phyloP scores from a whole-genome alignment of 2,329 filamentous ascomycete species.

The Hypomyces rosellus region DNA sequence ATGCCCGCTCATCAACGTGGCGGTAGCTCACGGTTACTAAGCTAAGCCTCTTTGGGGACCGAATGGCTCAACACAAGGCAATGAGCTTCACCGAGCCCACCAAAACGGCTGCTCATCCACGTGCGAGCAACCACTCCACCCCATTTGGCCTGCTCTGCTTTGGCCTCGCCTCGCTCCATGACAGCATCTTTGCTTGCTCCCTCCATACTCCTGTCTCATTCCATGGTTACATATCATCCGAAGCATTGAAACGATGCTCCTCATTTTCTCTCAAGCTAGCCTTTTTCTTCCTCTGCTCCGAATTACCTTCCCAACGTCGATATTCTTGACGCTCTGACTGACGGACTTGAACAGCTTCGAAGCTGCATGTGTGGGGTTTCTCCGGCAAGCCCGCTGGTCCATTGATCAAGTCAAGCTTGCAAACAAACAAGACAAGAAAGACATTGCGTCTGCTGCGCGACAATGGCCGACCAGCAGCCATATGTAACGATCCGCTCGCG shows the following conservation, averaged over 20 bases:
- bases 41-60: conserved; percentile 18
- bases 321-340: not conserved
- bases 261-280: conserved; percentile 3
- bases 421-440: no score
- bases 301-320: no score
- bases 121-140: conserved; percentile 4
- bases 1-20: not conserved
- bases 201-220: not conserved
- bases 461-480: conserved; percentile 39
- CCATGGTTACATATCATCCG: conserved; percentile 1
- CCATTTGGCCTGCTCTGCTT: not conserved
- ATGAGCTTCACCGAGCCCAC: conserved; percentile 5
- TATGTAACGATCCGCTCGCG: conserved; percentile 50
- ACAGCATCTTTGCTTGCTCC: conserved; percentile 3
- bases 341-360: not conserved
- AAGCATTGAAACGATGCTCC: not conserved
- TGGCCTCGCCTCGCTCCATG: not conserved
- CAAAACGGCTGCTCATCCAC: conserved; percentile 6
- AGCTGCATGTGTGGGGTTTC: no score
- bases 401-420: conserved; percentile 4
- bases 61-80: conserved; percentile 8
- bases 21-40: not conserved
- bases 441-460: conserved; percentile 1
- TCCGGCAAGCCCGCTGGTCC: not conserved
- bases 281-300: not conserved